Evolutionary conservation across 2,329 filamentous ascomycete genomes (phyloP).

Genomic region (Teratosphaeria zuluensis): DNA sequence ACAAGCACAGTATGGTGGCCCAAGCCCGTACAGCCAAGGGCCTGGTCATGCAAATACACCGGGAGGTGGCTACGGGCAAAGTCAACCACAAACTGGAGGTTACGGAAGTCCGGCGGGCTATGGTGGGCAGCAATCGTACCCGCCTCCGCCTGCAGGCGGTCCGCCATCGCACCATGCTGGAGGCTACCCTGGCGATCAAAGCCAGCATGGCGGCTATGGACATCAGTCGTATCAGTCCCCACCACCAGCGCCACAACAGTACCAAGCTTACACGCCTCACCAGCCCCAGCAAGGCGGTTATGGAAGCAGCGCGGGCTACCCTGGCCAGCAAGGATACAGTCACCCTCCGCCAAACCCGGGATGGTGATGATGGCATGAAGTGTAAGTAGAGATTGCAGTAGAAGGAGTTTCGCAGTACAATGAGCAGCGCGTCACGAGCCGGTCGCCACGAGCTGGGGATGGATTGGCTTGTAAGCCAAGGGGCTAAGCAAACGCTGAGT

Average conservation of each 20-base stretch:
- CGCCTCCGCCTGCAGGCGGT: not conserved
- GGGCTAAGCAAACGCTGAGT: too few relatives aligned
- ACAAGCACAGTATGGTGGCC: not conserved
- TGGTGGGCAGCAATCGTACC: conserved; percentile 3
- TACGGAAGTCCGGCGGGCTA: conserved; percentile 12
- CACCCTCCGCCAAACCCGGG: conserved; percentile 17
- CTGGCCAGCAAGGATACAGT: conserved; percentile 8
- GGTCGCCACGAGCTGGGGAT: too few relatives aligned
- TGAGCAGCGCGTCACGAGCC: too few relatives aligned
- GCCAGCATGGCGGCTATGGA: not conserved
- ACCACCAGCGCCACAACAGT: conserved; percentile 10
- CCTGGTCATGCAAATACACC: not conserved
- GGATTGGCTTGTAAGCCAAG: too few relatives aligned
- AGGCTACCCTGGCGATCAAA: conserved; percentile 4
- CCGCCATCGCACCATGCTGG: not conserved
- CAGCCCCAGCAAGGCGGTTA: conserved; percentile 11
- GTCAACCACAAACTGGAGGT: not conserved
- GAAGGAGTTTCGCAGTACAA: too few relatives aligned
- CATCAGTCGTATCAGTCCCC: conserved; percentile 1
- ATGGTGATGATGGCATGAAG: conserved; percentile 7
- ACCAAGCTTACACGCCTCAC: conserved; percentile 8
- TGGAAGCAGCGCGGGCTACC: conserved; percentile 6
- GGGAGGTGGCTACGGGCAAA: not conserved
- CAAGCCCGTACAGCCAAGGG: conserved; percentile 4
- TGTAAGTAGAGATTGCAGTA: not conserved